Conservation (phyloP, 148 eudicot species). For the Drosera capensis region DNA sequence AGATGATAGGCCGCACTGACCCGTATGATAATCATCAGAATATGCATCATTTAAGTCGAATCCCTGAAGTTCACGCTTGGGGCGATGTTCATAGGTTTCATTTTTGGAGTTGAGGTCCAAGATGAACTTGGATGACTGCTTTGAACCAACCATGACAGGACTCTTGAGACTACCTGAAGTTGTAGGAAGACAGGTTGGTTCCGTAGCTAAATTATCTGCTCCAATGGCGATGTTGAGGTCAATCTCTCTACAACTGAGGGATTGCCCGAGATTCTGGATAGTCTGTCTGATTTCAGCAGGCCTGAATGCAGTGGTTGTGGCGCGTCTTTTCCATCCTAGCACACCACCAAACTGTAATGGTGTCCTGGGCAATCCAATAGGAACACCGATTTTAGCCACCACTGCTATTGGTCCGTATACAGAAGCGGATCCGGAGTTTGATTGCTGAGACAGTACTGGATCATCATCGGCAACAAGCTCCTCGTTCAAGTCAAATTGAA, state of each 20-base stretch:
- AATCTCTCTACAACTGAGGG: conserved; percentile 8
- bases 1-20: conserved; percentile 12
- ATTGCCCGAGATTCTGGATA: conserved; percentile 1
- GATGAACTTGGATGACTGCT: conserved; percentile 8
- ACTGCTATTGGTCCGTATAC: conserved; percentile 24
- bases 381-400: conserved; percentile 39
- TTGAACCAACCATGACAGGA: conserved; percentile 10
- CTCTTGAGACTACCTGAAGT: conserved; percentile 3
- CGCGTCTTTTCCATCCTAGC: conserved; percentile 39
- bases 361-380: conserved; percentile 21
- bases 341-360: conserved; percentile 48
- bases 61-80: conserved; percentile 7
- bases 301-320: conserved; percentile 39
- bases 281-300: conserved; percentile 10
- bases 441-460: conserved; percentile 6
- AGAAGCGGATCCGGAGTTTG: conserved; percentile 3
- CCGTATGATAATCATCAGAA: conserved; percentile 6
- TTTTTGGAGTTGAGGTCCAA: conserved; percentile 22
- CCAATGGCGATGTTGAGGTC: conserved; percentile 45
- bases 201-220: conserved; percentile 8
- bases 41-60: conserved; percentile 24
- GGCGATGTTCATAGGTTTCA: conserved; percentile 8
- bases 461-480: conserved; percentile 16
- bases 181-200: not conserved
- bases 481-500: conserved; percentile 43